phyloP scores from a whole-genome alignment of 768 basidiomycete species.

The Dioszegia hungarica region DNA sequence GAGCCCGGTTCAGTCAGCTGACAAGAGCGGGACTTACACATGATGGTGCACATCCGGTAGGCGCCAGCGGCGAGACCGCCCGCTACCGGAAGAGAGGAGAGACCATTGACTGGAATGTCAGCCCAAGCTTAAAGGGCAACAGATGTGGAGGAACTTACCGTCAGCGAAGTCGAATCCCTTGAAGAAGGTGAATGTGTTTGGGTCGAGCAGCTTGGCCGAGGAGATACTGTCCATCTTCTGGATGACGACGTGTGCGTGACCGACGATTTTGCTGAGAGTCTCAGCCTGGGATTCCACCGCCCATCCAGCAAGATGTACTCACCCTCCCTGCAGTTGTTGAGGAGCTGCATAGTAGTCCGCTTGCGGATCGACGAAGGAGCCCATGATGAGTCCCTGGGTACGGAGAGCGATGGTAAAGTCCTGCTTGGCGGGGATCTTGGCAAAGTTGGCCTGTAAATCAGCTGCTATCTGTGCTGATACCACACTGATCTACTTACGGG shows the following conservation, averaged over 20 bases:
- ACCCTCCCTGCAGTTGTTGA: constrained; percentile 54
- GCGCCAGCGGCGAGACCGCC: constrained; percentile 58
- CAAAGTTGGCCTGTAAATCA: constrained; percentile 6
- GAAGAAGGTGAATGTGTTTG: constrained; percentile 60
- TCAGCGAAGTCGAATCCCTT: constrained; percentile 41
- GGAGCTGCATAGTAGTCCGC: constrained; percentile 59
- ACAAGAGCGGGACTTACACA: constrained; percentile 11
- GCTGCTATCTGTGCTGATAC: neutral
- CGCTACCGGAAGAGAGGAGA: constrained; percentile 56
- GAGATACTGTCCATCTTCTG: constrained; percentile 53
- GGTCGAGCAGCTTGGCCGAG: constrained; percentile 55
- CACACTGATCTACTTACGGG: constrained; percentile 44
- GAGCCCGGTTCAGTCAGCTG: neutral
- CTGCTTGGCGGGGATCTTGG: constrained; percentile 52
- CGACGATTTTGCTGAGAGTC: constrained; percentile 53
- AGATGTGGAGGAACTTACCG: constrained; percentile 12
- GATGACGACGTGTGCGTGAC: constrained; percentile 58
- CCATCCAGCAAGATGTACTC: constrained; percentile 10
- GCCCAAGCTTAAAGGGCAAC: neutral
- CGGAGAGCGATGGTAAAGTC: constrained; percentile 57
- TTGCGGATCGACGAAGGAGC: constrained; percentile 59
- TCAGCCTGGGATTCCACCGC: neutral
- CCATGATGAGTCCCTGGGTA: constrained; percentile 49
- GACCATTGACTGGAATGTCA: constrained; percentile 53
- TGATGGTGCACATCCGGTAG: constrained; percentile 52